These are phyloP conservation scores for Phanerodontia chrysosporium DNA, from an alignment of 768 basidiomycete species.

Conservation along the genomic window DNA sequence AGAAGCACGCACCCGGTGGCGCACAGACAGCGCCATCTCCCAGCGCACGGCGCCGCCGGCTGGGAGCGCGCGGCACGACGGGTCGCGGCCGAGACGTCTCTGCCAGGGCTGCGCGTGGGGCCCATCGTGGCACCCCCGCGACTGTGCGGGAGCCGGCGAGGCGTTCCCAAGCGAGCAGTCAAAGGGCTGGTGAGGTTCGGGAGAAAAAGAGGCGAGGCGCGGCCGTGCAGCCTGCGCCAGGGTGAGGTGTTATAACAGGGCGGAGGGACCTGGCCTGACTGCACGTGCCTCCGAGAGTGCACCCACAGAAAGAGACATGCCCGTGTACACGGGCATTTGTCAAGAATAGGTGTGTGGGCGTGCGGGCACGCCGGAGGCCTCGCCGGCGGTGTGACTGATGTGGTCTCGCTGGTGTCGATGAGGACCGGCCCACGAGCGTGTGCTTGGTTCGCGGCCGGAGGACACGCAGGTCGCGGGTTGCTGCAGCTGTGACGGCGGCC, in stretches of 20 bases:
- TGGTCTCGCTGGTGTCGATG: no score
- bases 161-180: background rate
- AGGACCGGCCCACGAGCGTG: background rate
- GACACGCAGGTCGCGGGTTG: background rate
- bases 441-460: background rate
- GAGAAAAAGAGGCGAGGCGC: background rate
- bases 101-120: background rate
- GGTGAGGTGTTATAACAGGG: background rate
- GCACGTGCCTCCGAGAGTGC: no score
- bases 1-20: background rate
- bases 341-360: background rate
- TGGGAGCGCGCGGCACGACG: background rate
- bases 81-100: background rate
- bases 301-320: no score
- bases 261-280: background rate
- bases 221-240: background rate
- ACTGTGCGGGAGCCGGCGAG: background rate
- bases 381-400: background rate
- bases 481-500: background rate
- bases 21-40: background rate
- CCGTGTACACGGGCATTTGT: no score
- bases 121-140: background rate
- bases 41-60: no score
- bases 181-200: background rate
- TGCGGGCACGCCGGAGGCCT: background rate